Conservation (phyloP, 805 yeast genomes). For the Candida bentonensis region DNA sequence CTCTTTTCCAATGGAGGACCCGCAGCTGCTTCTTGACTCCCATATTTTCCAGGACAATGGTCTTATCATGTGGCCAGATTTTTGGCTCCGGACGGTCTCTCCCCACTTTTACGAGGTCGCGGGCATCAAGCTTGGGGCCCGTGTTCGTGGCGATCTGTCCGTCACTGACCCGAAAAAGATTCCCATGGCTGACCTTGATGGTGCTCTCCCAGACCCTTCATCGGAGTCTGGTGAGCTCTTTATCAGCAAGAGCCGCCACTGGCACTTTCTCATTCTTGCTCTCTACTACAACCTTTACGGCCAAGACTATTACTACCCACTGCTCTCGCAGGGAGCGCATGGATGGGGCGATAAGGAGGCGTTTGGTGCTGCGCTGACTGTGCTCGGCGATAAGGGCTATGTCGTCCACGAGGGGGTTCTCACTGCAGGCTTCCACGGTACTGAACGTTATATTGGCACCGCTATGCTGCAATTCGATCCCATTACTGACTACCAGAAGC, state of each 20-base stretch:
- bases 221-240: slow-evolving; percentile 59
- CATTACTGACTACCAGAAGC: slow-evolving; percentile 34
- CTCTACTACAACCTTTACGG: slow-evolving; percentile 56
- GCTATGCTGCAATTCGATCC: slow-evolving; percentile 73
- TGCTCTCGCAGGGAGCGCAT: slow-evolving; percentile 44
- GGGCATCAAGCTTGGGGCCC: slow-evolving; percentile 33
- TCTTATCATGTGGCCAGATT: slow-evolving; percentile 68
- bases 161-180: slow-evolving; percentile 25
- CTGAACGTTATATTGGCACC: slow-evolving; percentile 31
- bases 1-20: slow-evolving; percentile 52
- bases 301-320: slow-evolving; percentile 42
- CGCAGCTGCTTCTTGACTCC: slow-evolving; percentile 43
- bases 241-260: slow-evolving; percentile 44
- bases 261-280: slow-evolving; percentile 41
- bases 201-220: slow-evolving; percentile 55
- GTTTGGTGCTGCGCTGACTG: slow-evolving; percentile 56
- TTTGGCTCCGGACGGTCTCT: slow-evolving; percentile 72
- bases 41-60: slow-evolving; percentile 42
- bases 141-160: slow-evolving; percentile 23
- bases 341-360: slow-evolving; percentile 85
- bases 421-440: slow-evolving; percentile 23
- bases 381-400: slow-evolving; percentile 43
- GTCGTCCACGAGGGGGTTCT: slow-evolving; percentile 28
- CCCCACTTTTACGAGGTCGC: slow-evolving; percentile 62
- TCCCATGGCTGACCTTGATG: slow-evolving; percentile 48